Base-by-base conservation (phyloP, 345 rosid species). In the Salix suchowensis region DNA sequence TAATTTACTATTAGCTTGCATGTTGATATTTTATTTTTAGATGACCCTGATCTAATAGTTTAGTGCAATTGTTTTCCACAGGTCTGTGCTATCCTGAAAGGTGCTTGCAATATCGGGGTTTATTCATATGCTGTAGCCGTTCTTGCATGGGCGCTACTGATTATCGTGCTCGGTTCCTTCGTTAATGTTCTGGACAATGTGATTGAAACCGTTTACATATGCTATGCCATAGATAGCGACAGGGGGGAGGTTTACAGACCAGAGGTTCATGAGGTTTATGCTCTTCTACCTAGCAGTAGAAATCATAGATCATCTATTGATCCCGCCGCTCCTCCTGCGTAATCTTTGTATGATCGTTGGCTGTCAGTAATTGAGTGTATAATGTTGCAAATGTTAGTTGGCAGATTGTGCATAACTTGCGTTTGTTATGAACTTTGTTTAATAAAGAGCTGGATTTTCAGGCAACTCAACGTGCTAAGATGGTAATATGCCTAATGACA, bases 251-350 rank as follows among this genome's bases (percentile, higher is more conserved):
- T 91, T 34, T 89, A 87, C 78, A 96, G 89, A 81, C 89, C 89
- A 68, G 93, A 93, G 68, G 96, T 91, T 74, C 96, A 96, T 44
- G 97, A 91, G 78, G 96, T 96, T 30, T 96, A 96, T 71, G 91
- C 88, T 73, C 88, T 85, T 36, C 84, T 96, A 54, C 98, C 96
- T 4, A 81, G 88, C 79, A 89, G 90, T 75, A 79, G 94, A 84
- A 92, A 84, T 85, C 71, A 81, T 44, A 87, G 91, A 78, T 61
- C 90, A 1, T 14, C 87, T 5, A 71, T 76, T 34, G 74, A 78
- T 55, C 85, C 90, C 0, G 71, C 74, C 62, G 78, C 86, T 55
- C 70, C 78, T 11, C 82, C 68, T 85, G 91, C 81, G 54, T 94
- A 83, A 84, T 67, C 55, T 21, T 10, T 74, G 61, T 74, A 30